Base-by-base conservation (phyloP, 2,329 filamentous ascomycete genomes). In the Exophiala oligosperma region DNA sequence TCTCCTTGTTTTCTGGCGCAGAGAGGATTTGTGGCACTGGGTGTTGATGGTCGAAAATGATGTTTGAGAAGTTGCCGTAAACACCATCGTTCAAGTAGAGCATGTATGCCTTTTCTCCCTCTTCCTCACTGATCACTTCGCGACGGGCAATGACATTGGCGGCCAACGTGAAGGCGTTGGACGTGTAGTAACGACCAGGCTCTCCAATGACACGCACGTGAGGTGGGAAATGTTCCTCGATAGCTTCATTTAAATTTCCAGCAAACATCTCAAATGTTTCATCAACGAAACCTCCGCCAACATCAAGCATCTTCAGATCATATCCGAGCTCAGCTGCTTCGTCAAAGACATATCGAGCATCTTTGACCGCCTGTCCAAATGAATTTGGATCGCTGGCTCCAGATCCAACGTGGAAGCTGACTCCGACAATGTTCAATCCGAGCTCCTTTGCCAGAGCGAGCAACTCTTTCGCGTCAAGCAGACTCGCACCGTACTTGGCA, bases 41-140 rank as follows among this genome's bases (percentile, higher is more conserved):
- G 69, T 95, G 84, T 81, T 99, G 94, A 49, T 97, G 94, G 71
- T 97, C 94, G 73, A 97, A 99, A 81, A 97, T 96, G 82, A 97
- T 97, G 84, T 92, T 95, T 66, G 91, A 96, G 72, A 99, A 97
- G 79, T 97, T 97, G 70, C 94, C 94, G 71, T 99, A 99, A 54
- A 97, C 88, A 28, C 94, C 94, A 68, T 99, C 94, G 72, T 99
- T 99, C 73, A 97, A 80, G 74, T 99, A 99, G 48, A 97, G 79
- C 94, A 97, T 99, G 81, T 96, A 97, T 66, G 87, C 90, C 61
- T 85, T 86, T 62, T 83, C 81, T 51, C 81, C 81, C 40, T 78
- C 79, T 3, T 89, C 85, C 70, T 93, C 59, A 29, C 54, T 86
- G 63, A 88, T 82, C 57, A 97, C 88, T 41, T 91, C 92, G 70